Conservation (phyloP, 768 basidiomycete species). For the Candolleomyces eurysporus region DNA sequence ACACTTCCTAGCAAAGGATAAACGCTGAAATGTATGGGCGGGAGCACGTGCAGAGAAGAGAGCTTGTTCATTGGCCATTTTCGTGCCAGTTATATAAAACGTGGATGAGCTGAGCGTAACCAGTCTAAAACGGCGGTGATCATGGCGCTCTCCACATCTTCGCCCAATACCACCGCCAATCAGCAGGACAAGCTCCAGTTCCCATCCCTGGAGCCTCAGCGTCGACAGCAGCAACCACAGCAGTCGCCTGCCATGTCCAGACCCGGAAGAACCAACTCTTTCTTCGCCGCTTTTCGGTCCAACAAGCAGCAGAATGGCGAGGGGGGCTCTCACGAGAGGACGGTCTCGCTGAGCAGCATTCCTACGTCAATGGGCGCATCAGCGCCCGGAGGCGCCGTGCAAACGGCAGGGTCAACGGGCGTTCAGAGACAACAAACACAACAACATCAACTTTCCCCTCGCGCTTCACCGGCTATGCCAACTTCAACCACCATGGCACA, state of each 20-base stretch:
- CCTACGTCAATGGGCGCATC: neutral
- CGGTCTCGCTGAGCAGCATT: neutral
- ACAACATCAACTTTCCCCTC: constrained; percentile 5
- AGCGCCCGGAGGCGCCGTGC: neutral
- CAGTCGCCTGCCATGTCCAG: constrained; percentile 17
- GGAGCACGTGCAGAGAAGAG: neutral
- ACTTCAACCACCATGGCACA: constrained; percentile 9
- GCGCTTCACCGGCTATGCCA: constrained; percentile 8
- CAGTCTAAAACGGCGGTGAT: neutral
- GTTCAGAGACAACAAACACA: constrained; percentile 12
- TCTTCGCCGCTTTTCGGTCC: constrained; percentile 54
- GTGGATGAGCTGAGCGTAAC: neutral
- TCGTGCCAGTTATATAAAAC: neutral
- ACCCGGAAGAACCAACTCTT: constrained; percentile 60
- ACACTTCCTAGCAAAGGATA: neutral
- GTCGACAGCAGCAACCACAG: constrained; percentile 15
- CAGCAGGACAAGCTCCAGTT: constrained; percentile 14
- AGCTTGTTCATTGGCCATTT: neutral
- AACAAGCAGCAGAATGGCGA: constrained; percentile 26
- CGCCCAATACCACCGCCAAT: neutral
- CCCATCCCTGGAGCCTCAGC: constrained; percentile 16
- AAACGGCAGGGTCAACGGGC: constrained; percentile 12
- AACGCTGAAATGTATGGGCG: neutral
- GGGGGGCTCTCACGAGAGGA: constrained; percentile 1
- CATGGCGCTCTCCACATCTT: neutral